Percentiles rank a stretch among this genome's conserved stretches.
Conservation (phyloP, 495 filamentous ascomycete species). For the Rusavskia elegans region DNA sequence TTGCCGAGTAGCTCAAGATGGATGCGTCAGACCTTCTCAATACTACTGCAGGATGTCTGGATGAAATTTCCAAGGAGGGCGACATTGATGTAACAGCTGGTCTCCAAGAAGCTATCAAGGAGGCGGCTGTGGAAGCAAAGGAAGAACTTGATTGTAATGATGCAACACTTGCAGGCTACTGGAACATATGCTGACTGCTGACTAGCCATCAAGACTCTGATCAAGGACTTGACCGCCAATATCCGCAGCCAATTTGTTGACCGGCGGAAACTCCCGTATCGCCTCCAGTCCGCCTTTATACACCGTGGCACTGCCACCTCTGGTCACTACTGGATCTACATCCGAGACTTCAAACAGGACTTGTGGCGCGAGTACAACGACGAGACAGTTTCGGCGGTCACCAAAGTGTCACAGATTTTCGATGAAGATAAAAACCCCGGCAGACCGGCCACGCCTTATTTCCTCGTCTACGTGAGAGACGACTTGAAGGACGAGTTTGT, state of each 20-base stretch:
- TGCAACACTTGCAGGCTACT: neutral
- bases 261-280: constrained; percentile 48
- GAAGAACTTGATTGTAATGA: constrained; percentile 25
- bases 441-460: constrained; percentile 60
- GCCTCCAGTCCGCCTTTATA: constrained; percentile 83
- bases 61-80: constrained; percentile 15
- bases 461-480: constrained; percentile 69
- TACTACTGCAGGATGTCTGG: constrained; percentile 14
- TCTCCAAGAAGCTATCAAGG: constrained; percentile 19
- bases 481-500: constrained; percentile 43
- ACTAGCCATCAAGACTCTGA: constrained; percentile 28
- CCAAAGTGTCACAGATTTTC: constrained; percentile 47
- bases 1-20: constrained; percentile 12
- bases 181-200: neutral
- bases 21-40: constrained; percentile 13
- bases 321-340: constrained; percentile 96
- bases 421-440: constrained; percentile 35
- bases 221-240: constrained; percentile 31
- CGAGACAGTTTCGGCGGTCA: constrained; percentile 55
- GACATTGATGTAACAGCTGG: constrained; percentile 17
- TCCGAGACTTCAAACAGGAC: constrained; percentile 65
- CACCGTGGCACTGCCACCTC: constrained; percentile 56
- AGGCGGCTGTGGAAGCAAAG: constrained; percentile 18
- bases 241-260: constrained; percentile 49
- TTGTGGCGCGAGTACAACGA: constrained; percentile 96